phyloP scores from a whole-genome alignment of 176 grass and related monocot species.

The Bothriochloa decipiens region DNA sequence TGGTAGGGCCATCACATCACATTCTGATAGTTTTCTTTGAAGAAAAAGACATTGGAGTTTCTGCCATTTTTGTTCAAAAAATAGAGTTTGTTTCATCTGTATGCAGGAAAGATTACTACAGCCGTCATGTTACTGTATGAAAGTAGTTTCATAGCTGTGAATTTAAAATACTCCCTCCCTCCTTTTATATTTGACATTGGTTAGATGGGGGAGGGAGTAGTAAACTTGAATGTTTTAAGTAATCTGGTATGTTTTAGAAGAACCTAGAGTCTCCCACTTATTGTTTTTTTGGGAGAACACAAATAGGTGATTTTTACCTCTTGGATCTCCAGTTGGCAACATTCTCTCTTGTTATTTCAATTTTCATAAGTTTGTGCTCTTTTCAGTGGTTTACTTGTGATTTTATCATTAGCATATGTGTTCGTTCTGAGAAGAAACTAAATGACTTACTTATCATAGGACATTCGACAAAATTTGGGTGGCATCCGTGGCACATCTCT shows the following conservation, averaged over 20 bases:
- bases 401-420: neutral
- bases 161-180: neutral
- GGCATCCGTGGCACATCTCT: constrained; percentile 75
- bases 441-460: constrained; percentile 48
- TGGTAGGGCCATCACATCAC: neutral
- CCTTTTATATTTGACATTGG: neutral
- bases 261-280: constrained; percentile 9
- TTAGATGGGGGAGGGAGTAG: neutral
- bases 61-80: neutral
- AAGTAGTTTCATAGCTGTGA: neutral
- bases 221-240: neutral
- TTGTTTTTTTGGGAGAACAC: neutral
- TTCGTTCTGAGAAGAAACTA: constrained; percentile 22
- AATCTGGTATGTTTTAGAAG: constrained; percentile 15
- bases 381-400: neutral
- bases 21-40: neutral
- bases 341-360: constrained; percentile 1
- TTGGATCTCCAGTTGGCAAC: neutral
- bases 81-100: neutral
- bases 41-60: neutral
- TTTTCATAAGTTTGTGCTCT: neutral
- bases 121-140: constrained; percentile 1
- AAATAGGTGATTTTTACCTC: neutral
- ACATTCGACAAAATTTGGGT: constrained; percentile 90
- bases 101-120: neutral